These are phyloP conservation scores for Suillus weaverae DNA, from an alignment of 768 basidiomycete species.

Conservation along the genomic window DNA sequence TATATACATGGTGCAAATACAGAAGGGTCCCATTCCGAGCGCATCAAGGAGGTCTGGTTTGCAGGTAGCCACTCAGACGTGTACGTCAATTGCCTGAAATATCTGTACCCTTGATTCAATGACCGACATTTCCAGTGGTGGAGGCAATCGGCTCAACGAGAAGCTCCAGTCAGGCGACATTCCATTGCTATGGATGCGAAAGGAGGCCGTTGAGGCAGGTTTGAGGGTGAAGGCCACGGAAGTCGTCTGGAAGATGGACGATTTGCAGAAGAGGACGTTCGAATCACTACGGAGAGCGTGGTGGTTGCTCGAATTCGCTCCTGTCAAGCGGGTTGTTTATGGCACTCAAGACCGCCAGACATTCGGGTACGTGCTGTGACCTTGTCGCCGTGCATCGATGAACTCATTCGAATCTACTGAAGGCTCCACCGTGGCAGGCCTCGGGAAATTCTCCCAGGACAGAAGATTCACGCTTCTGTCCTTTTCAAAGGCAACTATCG, in stretches of 20 bases:
- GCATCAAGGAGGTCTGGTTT: constrained; percentile 36
- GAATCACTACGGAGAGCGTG: constrained; percentile 5
- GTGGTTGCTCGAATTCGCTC: constrained; percentile 6
- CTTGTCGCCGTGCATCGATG: neutral
- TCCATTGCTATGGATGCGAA: constrained; percentile 28
- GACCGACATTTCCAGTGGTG: constrained; percentile 14
- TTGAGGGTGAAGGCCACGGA: constrained; percentile 15
- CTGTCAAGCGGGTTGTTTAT: constrained; percentile 12
- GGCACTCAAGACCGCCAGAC: constrained; percentile 3
- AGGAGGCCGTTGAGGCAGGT: constrained; percentile 22
- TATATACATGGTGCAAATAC: constrained; percentile 17
- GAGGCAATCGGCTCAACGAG: constrained; percentile 15
- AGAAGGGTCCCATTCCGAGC: constrained; percentile 7
- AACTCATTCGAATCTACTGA: neutral
- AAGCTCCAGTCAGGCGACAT: constrained; percentile 13
- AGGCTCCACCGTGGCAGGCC: constrained; percentile 6
- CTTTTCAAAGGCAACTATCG: constrained; percentile 11
- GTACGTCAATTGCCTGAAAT: constrained; percentile 17
- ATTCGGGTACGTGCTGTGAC: constrained; percentile 1
- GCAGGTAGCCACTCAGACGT: constrained; percentile 33
- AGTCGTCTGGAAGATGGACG: constrained; percentile 9
- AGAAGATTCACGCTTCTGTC: constrained; percentile 15
- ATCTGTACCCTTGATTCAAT: neutral
- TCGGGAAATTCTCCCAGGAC: constrained; percentile 11
- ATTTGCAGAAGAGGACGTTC: constrained; percentile 9